Conservation (phyloP, 1,139 yeast species). For the Sugiyamaella neomexicana region DNA sequence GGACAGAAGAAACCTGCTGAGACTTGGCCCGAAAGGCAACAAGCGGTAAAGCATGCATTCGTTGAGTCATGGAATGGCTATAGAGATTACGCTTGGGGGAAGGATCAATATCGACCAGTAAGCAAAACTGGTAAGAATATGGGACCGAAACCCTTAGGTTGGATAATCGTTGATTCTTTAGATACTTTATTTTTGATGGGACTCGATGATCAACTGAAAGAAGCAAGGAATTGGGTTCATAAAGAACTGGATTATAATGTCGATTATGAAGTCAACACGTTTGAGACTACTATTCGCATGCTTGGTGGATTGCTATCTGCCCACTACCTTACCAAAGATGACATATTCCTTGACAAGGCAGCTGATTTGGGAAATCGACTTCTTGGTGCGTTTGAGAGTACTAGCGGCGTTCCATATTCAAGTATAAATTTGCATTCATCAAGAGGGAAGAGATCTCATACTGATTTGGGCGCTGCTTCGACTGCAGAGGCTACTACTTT, state of each 20-base stretch:
- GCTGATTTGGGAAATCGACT: constrained; percentile 60
- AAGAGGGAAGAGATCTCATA: constrained; percentile 60
- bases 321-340: constrained; percentile 67
- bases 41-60: constrained; percentile 62
- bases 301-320: constrained; percentile 89
- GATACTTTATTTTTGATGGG: constrained; percentile 87
- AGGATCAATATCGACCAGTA: constrained; percentile 65
- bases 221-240: constrained; percentile 75
- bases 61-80: constrained; percentile 80
- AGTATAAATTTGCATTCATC: constrained; percentile 72
- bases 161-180: constrained; percentile 90
- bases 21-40: constrained; percentile 50
- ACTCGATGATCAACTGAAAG: constrained; percentile 59
- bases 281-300: constrained; percentile 93
- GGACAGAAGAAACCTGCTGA: constrained; percentile 14
- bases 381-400: constrained; percentile 63
- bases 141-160: constrained; percentile 85
- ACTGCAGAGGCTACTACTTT: constrained; percentile 90
- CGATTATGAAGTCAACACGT: constrained; percentile 76
- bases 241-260: constrained; percentile 59
- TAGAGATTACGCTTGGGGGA: constrained; percentile 79
- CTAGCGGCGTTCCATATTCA: constrained; percentile 72
- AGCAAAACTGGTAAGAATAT: constrained; percentile 65
- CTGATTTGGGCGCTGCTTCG: constrained; percentile 67
- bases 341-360: constrained; percentile 74